Evolutionary conservation across 2,329 filamentous ascomycete species (phyloP), one percentile per base, ranked within the genome.

Genomic region (Penicillium occitanis): DNA sequence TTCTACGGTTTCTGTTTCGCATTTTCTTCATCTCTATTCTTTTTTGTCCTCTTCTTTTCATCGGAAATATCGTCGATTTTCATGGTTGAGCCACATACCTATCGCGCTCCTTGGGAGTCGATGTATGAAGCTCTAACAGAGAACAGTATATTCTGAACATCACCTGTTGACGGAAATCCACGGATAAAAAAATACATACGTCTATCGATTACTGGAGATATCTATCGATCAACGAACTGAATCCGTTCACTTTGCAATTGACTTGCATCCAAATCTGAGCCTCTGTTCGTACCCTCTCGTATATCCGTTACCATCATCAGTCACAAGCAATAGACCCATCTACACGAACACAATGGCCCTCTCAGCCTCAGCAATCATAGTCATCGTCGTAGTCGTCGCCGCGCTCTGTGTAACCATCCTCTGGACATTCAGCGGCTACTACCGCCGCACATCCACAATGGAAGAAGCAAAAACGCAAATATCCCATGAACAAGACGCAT

Each of bases 311-410:
- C 11, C n/a, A 5, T 35, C 28, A 10, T 22, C 17, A 0, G 1
- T 5, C 30, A 55, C n/a, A 30, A n/a, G 17, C 11, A 1, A 42
- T 3, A 55, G 35, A 22, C 25, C 17, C 35, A 53, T 4, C 11
- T 30, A 1, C 11, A 61, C 44, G 35, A 25, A 58, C 14, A 53
- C 40, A 35, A 68, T 66, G 64, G 13, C 60, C 40, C 46, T 68
- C 30, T 64, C 64, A 14, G 48, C 61, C 13, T 64, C 67, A 13
- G 67, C 53, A 14, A 64, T 68, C 61, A 68, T 68, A 48, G 64
- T 64, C 48, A 68, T 68, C 61, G 64, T 65, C 61, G 60, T 68
- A 19, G 53, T 14, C 48, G 67, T 55, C 28, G 50, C 67, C 30
- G 61, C 30, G 0, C 4, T 66, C 8, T 57, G 33, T 1, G 67